Evolutionary conservation across 768 basidiomycete genomes (phyloP), one percentile per base, ranked within the genome.

Genomic region (Daedaleopsis sinensis): DNA sequence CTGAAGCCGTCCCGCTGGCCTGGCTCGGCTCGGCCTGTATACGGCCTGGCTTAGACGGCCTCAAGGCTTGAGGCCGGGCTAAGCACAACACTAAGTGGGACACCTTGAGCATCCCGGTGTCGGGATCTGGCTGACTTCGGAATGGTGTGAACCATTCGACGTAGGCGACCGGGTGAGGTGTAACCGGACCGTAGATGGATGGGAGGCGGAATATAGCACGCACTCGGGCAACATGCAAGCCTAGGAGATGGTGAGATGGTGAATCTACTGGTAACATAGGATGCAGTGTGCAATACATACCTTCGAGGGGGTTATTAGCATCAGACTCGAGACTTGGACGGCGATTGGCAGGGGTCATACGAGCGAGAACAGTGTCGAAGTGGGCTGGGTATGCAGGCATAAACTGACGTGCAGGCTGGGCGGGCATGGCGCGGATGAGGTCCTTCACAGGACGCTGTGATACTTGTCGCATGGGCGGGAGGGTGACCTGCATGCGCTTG

Each of bases 91-190:
- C 44, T 46, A 46, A 72, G 6, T 58, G 65, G 7, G 64, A 55
- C 7, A 75, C 50, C 1, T 24, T 43, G 47, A 65, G 68, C 67
- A 76, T 66, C 5, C 52, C 57, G 27, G 57, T 52, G 16, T 46
- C 58, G 6, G 39, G 39, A 42, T 67, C 70, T 3, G 46, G 63
- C 3, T 32, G 27, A 7, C 18, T 36, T 7, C 58, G 58, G 37
- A 71, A 65, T 5, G 62, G 58, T 0, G 67, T 71, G 52, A 73
- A 73, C 71, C 72, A 73, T 37, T 73, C 66, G 24, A 73, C 42
- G 49, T 72, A 71, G 1, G 63, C 69, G 2, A 72, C 57, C 1
- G 64, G 67, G 13, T 37, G 12, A 7, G n/a, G 9, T 21, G 48
- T n/a, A 1, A 10, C 9, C 4, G 12, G 1, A 15, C 38, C 37